Evolutionary conservation across 352 stramenopile genomes (phyloP).

Genomic region (Saprolegnia diclina): DNA sequence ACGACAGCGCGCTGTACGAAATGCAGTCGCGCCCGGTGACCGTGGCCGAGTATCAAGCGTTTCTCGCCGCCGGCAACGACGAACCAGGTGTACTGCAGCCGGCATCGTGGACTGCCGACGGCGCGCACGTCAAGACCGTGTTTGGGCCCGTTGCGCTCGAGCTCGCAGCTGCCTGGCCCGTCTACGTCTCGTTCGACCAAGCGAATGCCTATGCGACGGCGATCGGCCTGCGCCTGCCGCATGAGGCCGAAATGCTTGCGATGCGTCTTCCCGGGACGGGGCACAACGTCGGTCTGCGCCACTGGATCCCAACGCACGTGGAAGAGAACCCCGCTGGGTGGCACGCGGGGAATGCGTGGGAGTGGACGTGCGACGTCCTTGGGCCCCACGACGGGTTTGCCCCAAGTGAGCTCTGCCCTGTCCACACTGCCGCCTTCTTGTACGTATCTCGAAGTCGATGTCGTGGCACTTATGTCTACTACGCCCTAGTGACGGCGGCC

Average conservation of each 20-base stretch:
- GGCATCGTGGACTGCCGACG: constrained; percentile 2
- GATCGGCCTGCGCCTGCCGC: neutral
- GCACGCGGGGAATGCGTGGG: neutral
- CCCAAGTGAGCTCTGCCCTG: neutral
- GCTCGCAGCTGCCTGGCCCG: neutral
- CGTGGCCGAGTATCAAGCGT: neutral
- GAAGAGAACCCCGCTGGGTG: neutral
- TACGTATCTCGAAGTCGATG: neutral
- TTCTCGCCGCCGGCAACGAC: neutral
- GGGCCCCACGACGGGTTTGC: neutral
- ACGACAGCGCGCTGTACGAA: neutral
- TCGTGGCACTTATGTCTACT: neutral
- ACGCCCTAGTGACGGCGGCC: neutral
- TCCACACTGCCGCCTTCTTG: constrained; percentile 5
- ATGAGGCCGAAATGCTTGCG: neutral
- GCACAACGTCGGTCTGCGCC: constrained; percentile 2
- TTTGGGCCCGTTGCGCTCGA: neutral
- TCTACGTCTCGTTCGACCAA: neutral
- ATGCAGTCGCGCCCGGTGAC: constrained; percentile 9
- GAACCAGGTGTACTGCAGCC: neutral
- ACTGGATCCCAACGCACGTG: neutral
- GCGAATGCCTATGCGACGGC: neutral
- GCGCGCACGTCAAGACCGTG: neutral
- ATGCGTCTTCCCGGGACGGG: neutral
- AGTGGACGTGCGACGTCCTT: constrained; percentile 9